A percentile compares a stretch with the other conserved stretches of the same genome.
Conservation (phyloP, 2,329 filamentous ascomycete species). For the Huntiella savannae region DNA sequence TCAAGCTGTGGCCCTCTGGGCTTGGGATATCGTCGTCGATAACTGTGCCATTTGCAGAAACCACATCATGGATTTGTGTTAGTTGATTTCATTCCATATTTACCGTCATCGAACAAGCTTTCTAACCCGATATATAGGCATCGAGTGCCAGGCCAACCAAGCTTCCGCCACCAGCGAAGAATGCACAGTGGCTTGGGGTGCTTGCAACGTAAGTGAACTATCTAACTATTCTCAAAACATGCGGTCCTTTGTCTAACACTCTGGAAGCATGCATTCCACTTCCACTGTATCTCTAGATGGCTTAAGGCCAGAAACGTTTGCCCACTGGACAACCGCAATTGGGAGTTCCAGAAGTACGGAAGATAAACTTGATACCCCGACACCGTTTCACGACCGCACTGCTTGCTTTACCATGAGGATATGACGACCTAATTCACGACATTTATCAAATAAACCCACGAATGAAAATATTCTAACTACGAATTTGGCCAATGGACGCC, state of each 20-base stretch:
- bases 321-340: slow-evolving; percentile 91
- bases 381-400: neutral
- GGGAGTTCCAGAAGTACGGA: slow-evolving; percentile 99
- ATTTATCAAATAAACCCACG: too few relatives aligned
- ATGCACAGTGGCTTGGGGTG: slow-evolving; percentile 97
- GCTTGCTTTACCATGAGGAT: too few relatives aligned
- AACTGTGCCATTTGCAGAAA: slow-evolving; percentile 99
- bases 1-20: slow-evolving; percentile 86
- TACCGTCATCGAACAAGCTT: neutral
- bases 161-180: slow-evolving; percentile 93
- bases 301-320: slow-evolving; percentile 98
- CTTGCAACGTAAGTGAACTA: slow-evolving; percentile 69
- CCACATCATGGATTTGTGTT: slow-evolving; percentile 98
- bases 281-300: slow-evolving; percentile 98
- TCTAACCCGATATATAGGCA: slow-evolving; percentile 35
- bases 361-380: slow-evolving; percentile 22
- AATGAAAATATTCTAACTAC: too few relatives aligned
- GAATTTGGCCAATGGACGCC: too few relatives aligned
- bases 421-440: too few relatives aligned
- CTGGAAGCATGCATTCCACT: slow-evolving; percentile 86
- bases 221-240: neutral
- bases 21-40: slow-evolving; percentile 98
- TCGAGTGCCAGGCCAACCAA: slow-evolving; percentile 97
- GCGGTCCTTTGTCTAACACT: neutral
- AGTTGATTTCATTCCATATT: slow-evolving; percentile 17